These are phyloP conservation scores for Picochlorum sp. DNA, from an alignment of 139 green algal species.

Conservation along the genomic window DNA sequence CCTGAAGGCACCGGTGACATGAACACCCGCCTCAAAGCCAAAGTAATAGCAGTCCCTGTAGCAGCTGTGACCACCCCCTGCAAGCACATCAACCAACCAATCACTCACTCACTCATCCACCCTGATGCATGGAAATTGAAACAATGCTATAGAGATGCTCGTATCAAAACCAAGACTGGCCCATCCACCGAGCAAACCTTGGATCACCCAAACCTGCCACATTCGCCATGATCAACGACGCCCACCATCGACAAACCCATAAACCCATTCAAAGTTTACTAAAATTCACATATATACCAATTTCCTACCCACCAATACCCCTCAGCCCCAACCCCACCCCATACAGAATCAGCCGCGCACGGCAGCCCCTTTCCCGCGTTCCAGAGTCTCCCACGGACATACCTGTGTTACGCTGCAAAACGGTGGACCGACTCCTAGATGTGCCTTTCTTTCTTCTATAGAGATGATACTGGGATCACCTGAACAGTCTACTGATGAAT, in stretches of 20 bases:
- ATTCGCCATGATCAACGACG: no score
- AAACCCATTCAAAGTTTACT: no score
- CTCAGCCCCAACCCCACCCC: neutral
- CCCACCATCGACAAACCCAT: no score
- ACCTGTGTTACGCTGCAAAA: conserved; percentile 3
- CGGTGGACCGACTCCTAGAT: neutral
- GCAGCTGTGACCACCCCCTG: conserved; percentile 33
- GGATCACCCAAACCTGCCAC: no score
- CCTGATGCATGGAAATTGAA: no score
- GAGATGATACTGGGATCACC: neutral
- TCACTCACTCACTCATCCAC: neutral
- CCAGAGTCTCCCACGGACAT: neutral
- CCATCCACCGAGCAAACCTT: no score
- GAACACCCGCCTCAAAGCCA: conserved; percentile 23
- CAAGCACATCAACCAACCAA: neutral
- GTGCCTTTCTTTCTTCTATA: conserved; percentile 1
- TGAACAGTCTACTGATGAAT: neutral
- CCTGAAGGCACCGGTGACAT: neutral
- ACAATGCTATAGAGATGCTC: no score
- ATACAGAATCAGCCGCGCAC: conserved; percentile 3
- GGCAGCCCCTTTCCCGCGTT: neutral
- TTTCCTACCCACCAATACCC: neutral
- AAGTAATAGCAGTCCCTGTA: conserved; percentile 25
- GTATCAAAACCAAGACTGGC: no score
- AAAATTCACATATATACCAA: neutral